Evolutionary conservation across 805 yeast species (phyloP), one percentile per base, ranked within the genome.

Genomic region (Candida pseudofarinosa): DNA sequence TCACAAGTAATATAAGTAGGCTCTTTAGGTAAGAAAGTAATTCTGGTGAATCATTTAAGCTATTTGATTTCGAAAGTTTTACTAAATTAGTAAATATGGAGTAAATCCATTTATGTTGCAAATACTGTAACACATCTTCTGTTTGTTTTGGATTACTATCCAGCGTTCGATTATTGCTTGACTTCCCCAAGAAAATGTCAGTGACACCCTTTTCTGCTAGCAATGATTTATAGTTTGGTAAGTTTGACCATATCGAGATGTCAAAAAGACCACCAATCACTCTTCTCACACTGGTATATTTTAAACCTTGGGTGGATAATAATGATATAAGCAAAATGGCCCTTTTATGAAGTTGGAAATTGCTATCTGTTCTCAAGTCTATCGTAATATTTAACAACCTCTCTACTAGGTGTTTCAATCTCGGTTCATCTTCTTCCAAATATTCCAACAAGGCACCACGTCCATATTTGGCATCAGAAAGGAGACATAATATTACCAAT

Each of bases 211-310:
- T 20, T 4, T 32, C 33, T 6, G 20, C 39, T 10, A 43, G 30
- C n/a, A 43, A 14, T 14, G 17, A n/a, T 4, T 44, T 53, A 28
- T 30, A 37, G 13, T 44, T 37, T 4, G 39, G 48, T 4, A 49
- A 34, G 35, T 51, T 50, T n/a, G 49, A 45, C 73, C 69, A 69
- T 1, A 58, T 57, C 6, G 55, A 44, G 10, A 68, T 54, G 2
- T 67, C 60, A 34, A 68, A 70, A 20, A 65, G 41, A 4, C 64
- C 65, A 2, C 51, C 55, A 10, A 61, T 42, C 39, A 15, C 10
- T 15, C 40, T 26, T 37, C 42, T 39, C 10, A 46, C 39, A 10
- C 15, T 20, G 2, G 31, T 12, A 28, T 41, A 19, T 4, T 18
- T n/a, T 2, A 39, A 20, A 31, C 44, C 33, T 15, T 16, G 31